These are phyloP conservation scores for Paecilomyces sp. DNA, from an alignment of 2,329 filamentous ascomycete genomes.

Conservation along the genomic window DNA sequence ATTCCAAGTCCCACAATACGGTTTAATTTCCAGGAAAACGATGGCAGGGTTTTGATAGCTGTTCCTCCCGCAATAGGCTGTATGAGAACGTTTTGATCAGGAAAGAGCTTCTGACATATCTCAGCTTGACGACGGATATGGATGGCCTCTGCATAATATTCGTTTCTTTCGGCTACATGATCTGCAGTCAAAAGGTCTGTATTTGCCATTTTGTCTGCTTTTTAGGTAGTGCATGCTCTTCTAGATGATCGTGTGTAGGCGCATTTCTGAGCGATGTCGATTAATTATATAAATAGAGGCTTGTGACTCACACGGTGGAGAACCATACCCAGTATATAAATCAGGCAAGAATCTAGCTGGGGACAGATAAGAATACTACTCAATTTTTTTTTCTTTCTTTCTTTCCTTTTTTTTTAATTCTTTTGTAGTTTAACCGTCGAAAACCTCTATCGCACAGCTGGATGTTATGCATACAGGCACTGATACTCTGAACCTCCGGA, in stretches of 20 bases:
- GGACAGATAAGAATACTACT: no score
- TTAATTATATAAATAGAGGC: neutral
- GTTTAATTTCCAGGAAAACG: slow-evolving; percentile 9
- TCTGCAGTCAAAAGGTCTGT: neutral
- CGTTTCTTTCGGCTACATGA: slow-evolving; percentile 3
- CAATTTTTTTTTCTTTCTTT: no score
- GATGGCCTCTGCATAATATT: slow-evolving; percentile 6
- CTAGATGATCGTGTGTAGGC: neutral
- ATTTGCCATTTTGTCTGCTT: neutral
- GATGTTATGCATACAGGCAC: no score
- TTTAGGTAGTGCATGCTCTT: neutral
- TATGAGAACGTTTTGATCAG: slow-evolving; percentile 3
- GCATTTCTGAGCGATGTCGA: neutral
- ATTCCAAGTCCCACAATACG: slow-evolving; percentile 9
- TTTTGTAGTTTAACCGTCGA: no score
- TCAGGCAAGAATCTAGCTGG: neutral
- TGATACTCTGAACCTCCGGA: no score
- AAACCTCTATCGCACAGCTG: no score
- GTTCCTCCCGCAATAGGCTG: slow-evolving; percentile 2
- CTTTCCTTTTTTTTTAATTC: no score
- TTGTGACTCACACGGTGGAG: neutral
- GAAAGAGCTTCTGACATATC: slow-evolving; percentile 6
- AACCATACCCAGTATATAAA: neutral
- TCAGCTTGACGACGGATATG: slow-evolving; percentile 11
- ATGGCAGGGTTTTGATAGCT: slow-evolving; percentile 5